phyloP scores from a whole-genome alignment of 2,329 filamentous ascomycete species.

The Talaromyces pinophilus region DNA sequence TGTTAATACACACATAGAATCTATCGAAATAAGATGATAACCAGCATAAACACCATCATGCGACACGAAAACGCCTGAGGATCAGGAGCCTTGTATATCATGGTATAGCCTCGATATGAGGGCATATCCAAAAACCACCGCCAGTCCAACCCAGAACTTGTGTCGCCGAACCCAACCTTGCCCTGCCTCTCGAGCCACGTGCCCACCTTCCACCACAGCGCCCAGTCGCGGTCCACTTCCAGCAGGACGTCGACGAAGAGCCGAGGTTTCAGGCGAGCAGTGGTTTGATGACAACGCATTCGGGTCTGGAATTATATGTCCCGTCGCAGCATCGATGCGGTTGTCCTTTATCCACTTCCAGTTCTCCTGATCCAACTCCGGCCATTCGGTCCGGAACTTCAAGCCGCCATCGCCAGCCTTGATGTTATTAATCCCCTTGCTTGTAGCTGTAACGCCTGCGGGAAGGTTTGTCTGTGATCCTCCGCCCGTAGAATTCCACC shows the following conservation, averaged over 20 bases:
- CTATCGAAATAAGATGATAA: not conserved
- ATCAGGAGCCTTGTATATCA: constrained; percentile 43
- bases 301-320: constrained; percentile 61
- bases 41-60: not conserved
- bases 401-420: constrained; percentile 89
- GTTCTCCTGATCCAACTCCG: constrained; percentile 85
- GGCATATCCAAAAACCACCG: constrained; percentile 77
- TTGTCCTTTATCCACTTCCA: constrained; percentile 87
- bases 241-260: constrained; percentile 62
- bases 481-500: constrained; percentile 96
- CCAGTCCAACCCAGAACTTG: constrained; percentile 72
- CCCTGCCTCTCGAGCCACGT: constrained; percentile 74
- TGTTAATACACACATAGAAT: constrained; percentile 19
- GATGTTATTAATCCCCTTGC: constrained; percentile 73
- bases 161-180: constrained; percentile 80
- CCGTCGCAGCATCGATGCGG: constrained; percentile 75
- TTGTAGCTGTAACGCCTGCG: constrained; percentile 53
- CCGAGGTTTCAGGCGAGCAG: constrained; percentile 66
- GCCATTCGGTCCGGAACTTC: constrained; percentile 88
- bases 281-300: constrained; percentile 52
- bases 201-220: constrained; percentile 73
- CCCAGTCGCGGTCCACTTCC: constrained; percentile 57
- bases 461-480: constrained; percentile 63
- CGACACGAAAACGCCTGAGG: not conserved
- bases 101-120: constrained; percentile 74